Base-by-base conservation (phyloP, 768 basidiomycete genomes). In the Imleria badia region DNA sequence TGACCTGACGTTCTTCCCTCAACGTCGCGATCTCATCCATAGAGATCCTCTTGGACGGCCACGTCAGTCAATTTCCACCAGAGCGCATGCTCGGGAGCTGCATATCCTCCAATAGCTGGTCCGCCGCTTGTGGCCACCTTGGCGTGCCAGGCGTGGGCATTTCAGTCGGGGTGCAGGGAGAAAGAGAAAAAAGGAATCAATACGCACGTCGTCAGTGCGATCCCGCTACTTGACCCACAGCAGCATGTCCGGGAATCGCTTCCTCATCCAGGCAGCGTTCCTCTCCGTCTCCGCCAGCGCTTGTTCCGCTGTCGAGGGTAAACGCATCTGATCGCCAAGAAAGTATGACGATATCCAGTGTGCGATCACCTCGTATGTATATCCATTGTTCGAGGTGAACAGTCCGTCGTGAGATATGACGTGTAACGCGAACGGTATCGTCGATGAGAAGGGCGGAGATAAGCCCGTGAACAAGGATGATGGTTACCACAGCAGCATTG, bases 291-390 rank as follows among this genome's bases (percentile, higher is more conserved):
- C 59, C 0, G 45, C 70, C n/a, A 75, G 58, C 0, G 85, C 85
- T 14, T 78, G 77, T 43, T 81, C 80, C 0, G 70, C 55, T 0
- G 78, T 74, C 5, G 63, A 52, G 2, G 85, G 81, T 5, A 86
- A 65, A 1, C 69, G 72, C 75, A 86, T 69, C 57, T 62, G 57
- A 56, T 88, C 86, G 2, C 64, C 65, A 0, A 79, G 75, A 60
- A 87, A 85, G 62, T 84, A 84, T 5, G 83, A 76, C 0, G 83
- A 84, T 43, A 85, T 82, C 84, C 84, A 87, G 59, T 87, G 84
- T 0, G 85, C 75, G 3, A 68, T 69, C 2, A 81, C 77, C 69
- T 87, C 85, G 50, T 62, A 76, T 0, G 75, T 68, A 52, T 85
- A 84, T 13, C 82, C 80, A 34, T 75, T 75, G 61, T 84, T 82